Evolutionary conservation across 176 grass and related monocot species (phyloP), one percentile per base, ranked within the genome.

Genomic region (Panicum miliaceum): DNA sequence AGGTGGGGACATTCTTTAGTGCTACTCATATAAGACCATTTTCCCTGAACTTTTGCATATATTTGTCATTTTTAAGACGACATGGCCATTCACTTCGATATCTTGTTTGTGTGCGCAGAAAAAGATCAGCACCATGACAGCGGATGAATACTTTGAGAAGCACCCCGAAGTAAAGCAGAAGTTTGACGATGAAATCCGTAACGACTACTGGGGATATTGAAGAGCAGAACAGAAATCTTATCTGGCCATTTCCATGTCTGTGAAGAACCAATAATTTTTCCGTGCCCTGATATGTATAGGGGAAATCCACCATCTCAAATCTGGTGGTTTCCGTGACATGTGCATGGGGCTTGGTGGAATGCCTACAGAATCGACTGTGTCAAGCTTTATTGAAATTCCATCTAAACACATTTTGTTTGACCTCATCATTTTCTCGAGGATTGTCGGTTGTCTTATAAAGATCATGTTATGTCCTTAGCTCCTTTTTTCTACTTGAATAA

Each of bases 171-270:
- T 94, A 16, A 92, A 88, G 87, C 56, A 94, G 84, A 92, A 90
- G 75, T 92, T 92, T 23, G 92, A 94, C 38, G 92, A 94, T 71
- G 94, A 97, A 89, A 97, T 97, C 71, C 92, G 89, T 72, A 97
- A 97, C 18, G 94, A 97, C 53, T 64, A 94, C 72, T 97, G 94
- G 94, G 94, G 94, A 59, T 97, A 97, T 73, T 97, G 86, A 97
- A 72, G 66, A 88, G 7, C 32, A 37, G 46, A 76, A 65, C 29
- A 42, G 22, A 43, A 76, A 60, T 84, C 57, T 78, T 4, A 25
- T 68, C 11, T 56, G 15, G 32, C n/a, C 36, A 58, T 82, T 88
- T 71, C 59, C 53, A 26, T 54, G 57, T 57, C 35, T 47, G 68
- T 73, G n/a, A 83, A 84, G 66, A 67, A 41, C 13, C 65, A 87